A percentile compares a stretch with the other conserved stretches of the same genome.
Conservation (phyloP, 2,329 filamentous ascomycete genomes). For the Ophiostoma pallidulum region DNA sequence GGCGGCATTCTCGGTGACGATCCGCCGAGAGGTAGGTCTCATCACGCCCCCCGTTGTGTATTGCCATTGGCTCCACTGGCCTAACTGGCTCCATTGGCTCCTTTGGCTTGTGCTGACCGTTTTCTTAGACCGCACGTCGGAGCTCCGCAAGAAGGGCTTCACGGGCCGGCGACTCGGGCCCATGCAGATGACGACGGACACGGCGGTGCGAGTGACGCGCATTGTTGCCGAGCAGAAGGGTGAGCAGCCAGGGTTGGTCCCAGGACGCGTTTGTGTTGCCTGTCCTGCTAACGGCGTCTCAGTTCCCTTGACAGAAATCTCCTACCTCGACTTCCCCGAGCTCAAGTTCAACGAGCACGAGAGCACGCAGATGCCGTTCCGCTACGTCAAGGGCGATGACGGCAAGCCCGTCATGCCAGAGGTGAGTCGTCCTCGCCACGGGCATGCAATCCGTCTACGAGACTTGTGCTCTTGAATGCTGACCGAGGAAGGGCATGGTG, state of each 20-base stretch:
- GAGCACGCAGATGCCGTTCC: conserved; percentile 95
- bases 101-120: conserved; percentile 10
- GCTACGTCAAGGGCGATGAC: conserved; percentile 70
- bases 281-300: background rate
- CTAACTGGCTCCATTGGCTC: too few species aligned
- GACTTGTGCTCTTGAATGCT: conserved; percentile 12
- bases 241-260: conserved; percentile 30
- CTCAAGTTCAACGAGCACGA: conserved; percentile 85
- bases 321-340: conserved; percentile 81
- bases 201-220: conserved; percentile 85
- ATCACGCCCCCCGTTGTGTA: too few species aligned
- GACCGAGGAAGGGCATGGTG: conserved; percentile 66
- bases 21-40: conserved; percentile 72
- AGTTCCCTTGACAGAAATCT: conserved; percentile 71
- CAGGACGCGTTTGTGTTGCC: too few species aligned
- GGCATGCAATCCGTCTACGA: background rate
- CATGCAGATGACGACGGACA: conserved; percentile 97
- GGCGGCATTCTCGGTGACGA: conserved; percentile 95
- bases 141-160: conserved; percentile 89
- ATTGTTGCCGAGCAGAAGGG: conserved; percentile 78
- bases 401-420: conserved; percentile 85
- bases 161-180: conserved; percentile 77
- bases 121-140: conserved; percentile 78
- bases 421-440: conserved; percentile 37
- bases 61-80: too few species aligned